Evolutionary conservation across 1,139 yeast species (phyloP), one percentile per base, ranked within the genome.

Genomic region (Debaryomycetaceae sp.): DNA sequence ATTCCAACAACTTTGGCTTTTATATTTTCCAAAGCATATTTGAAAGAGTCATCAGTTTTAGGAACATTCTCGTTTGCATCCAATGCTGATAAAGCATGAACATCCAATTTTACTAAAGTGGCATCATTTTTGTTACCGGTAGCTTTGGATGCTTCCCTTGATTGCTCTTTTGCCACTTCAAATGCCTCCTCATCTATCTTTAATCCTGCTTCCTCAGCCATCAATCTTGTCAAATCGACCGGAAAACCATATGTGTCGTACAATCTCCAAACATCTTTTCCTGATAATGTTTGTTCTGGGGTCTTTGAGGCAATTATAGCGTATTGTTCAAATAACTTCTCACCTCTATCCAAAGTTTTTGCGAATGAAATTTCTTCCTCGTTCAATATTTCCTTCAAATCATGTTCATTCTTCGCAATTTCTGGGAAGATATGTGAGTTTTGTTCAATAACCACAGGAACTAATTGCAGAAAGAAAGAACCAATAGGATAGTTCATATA

Each of bases 181-280:
- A 92, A 92, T 35, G 88, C 98, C 40, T 72, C 81, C 59, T 88
- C 95, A 61, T 92, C 97, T 51, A 92, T 91, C 54, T 82, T 83
- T 53, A 92, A 77, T n/a, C 95, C 95, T 42, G 94, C 88, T 69
- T 92, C 99, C 67, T 91, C 98, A 34, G 98, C 98, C 98, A 92
- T 94, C 60, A 92, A 78, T 61, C 96, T 81, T 31, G 98, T 94
- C 63, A 92, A 79, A 67, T 92, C 99, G 40, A 89, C 97, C 33
- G 99, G 99, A 86, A 92, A 92, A 42, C 99, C 99, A 59, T 91
- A 92, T n/a, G 99, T 94, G 57, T 92, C 99, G 55, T 94, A 94
- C 56, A 92, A 75, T 68, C 99, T 81, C 99, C 99, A 92, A 32
- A 92, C 98, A 59, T 92, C 97, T 56, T 79, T 83, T 61, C 99